Percentiles rank a stretch among this genome's conserved stretches.
These are phyloP conservation scores for Malus domestica DNA, from an alignment of 306 rosid genomes.

Conservation along the genomic window ASM211411v1 NC_041792.1:21382907-21383406, in stretches of 20 bases:
- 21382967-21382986: slow-evolving; percentile 24
- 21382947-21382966: slow-evolving; percentile 10
- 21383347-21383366: slow-evolving; percentile 94
- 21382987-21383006: slow-evolving; percentile 66
- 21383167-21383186: slow-evolving; percentile 52
- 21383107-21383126: not conserved
- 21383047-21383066: slow-evolving; percentile 71
- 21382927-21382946: not conserved
- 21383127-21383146: not conserved
- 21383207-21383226: slow-evolving; percentile 67
- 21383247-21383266: slow-evolving; percentile 61
- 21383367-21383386: slow-evolving; percentile 85
- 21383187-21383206: slow-evolving; percentile 96
- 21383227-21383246: slow-evolving; percentile 63
- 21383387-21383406: slow-evolving; percentile 50
- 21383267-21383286: slow-evolving; percentile 92
- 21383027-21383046: slow-evolving; percentile 97
- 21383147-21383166: slow-evolving; percentile 25
- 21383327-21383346: slow-evolving; percentile 98
- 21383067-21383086: slow-evolving; percentile 46
- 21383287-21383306: slow-evolving; percentile 73
- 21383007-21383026: slow-evolving; percentile 91
- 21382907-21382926: not conserved
- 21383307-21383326: slow-evolving; percentile 9
- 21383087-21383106: not conserved